A percentile compares a stretch with the other conserved stretches of the same genome.
Evolutionary conservation across 495 filamentous ascomycete species (phyloP).

Genomic region (Tuber borchii): DNA sequence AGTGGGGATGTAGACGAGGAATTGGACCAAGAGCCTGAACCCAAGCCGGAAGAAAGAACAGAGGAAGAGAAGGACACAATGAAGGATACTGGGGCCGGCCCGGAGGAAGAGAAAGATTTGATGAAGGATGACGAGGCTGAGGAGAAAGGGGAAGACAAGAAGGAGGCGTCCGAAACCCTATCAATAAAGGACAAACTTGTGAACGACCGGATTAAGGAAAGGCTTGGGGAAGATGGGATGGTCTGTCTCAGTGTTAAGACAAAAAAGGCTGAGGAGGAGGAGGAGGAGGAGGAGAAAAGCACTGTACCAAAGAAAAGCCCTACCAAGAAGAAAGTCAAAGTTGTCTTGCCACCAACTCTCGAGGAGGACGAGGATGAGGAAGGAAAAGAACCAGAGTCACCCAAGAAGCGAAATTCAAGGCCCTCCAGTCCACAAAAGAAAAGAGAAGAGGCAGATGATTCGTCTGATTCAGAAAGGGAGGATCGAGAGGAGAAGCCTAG

Average conservation of each 20-base stretch:
- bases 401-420: conserved; percentile 12
- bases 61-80: not conserved
- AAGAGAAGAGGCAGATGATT: conserved; percentile 38
- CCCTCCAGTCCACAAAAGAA: conserved; percentile 26
- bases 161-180: conserved; percentile 24
- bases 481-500: conserved; percentile 45
- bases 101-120: conserved; percentile 18
- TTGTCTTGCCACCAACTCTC: conserved; percentile 25
- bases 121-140: conserved; percentile 24
- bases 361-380: conserved; percentile 34
- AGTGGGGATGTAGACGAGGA: conserved; percentile 15
- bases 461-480: conserved; percentile 34
- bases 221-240: conserved; percentile 24
- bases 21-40: not conserved
- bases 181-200: conserved; percentile 27
- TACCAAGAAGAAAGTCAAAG: conserved; percentile 25
- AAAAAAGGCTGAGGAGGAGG: conserved; percentile 18
- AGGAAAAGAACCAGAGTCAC: conserved; percentile 13
- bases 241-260: conserved; percentile 13
- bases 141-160: conserved; percentile 20
- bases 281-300: conserved; percentile 17
- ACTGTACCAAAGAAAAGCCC: conserved; percentile 23
- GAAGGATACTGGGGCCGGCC: not conserved
- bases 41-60: conserved; percentile 9
- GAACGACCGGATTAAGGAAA: conserved; percentile 34